These are phyloP conservation scores for Pseudocercospora cruenta DNA, from an alignment of 2,329 filamentous ascomycete species.

Conservation along the genomic window DNA sequence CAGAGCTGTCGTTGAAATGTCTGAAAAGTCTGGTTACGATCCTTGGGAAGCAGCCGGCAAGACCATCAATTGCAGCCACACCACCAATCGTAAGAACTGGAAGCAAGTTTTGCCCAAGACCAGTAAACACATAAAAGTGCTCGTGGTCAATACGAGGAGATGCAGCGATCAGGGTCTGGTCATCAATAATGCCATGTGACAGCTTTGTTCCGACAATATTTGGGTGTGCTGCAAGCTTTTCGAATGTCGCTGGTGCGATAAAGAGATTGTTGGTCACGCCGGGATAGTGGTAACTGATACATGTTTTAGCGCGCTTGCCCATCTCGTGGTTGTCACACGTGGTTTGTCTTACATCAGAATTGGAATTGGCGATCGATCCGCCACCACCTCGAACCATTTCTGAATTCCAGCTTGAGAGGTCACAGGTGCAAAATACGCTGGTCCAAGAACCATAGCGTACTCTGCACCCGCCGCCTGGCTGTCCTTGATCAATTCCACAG, in stretches of 20 bases:
- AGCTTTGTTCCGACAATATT: conserved; percentile 73
- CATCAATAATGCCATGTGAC: conserved; percentile 68
- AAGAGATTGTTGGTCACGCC: conserved; percentile 68
- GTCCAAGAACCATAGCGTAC: conserved; percentile 66
- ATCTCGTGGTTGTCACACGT: conserved; percentile 6
- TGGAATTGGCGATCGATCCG: conserved; percentile 62
- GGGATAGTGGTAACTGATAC: conserved; percentile 63
- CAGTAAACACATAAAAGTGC: conserved; percentile 65
- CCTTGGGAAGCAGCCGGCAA: conserved; percentile 67
- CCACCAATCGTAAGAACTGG: conserved; percentile 66
- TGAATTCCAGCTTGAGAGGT: conserved; percentile 62
- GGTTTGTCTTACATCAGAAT: conserved; percentile 59
- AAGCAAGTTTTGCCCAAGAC: conserved; percentile 67
- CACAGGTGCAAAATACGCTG: conserved; percentile 66
- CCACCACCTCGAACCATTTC: conserved; percentile 65
- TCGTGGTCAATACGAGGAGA: conserved; percentile 62
- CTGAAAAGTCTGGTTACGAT: conserved; percentile 62
- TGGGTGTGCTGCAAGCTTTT: conserved; percentile 61
- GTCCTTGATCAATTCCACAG: conserved; percentile 60
- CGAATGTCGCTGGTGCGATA: conserved; percentile 62
- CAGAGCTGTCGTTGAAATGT: conserved; percentile 47
- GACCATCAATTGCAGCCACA: conserved; percentile 68
- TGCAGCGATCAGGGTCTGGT: conserved; percentile 63
- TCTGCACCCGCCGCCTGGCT: conserved; percentile 62
- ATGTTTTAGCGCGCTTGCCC: neutral